Evolutionary conservation across 1,284 basidiomycete genomes (phyloP).

Genomic region (Gymnopus androsaceus): DNA sequence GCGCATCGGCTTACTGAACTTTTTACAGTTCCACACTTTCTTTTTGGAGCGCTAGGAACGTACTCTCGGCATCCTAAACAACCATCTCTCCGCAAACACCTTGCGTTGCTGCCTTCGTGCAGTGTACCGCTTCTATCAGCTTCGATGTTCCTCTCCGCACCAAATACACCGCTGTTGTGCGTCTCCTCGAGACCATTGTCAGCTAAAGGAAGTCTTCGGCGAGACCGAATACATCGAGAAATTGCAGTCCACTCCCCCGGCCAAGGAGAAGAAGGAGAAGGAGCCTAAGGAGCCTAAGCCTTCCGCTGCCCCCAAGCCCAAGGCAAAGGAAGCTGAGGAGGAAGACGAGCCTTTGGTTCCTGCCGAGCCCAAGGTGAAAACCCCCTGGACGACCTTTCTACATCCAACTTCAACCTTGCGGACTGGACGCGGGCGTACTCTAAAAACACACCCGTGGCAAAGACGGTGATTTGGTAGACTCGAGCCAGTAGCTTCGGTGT

Average conservation of each 20-base stretch:
- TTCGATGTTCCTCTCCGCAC: constrained; percentile 68
- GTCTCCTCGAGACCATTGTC: constrained; percentile 82
- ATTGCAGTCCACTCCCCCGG: constrained; percentile 74
- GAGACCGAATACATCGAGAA: constrained; percentile 69
- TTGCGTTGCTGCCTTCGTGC: constrained; percentile 68
- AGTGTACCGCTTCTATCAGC: constrained; percentile 48
- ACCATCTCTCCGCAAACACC: constrained; percentile 78
- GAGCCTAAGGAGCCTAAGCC: constrained; percentile 44
- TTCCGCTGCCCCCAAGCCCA: constrained; percentile 57
- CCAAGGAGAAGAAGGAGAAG: constrained; percentile 61
- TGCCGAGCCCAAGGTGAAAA: constrained; percentile 75
- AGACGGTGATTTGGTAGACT: constrained; percentile 68
- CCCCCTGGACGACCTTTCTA: constrained; percentile 90
- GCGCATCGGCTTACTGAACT: background rate
- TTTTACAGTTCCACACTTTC: constrained; percentile 54
- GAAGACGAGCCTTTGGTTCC: constrained; percentile 51
- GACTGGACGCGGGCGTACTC: constrained; percentile 99
- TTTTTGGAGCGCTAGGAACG: constrained; percentile 56
- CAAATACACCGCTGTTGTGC: constrained; percentile 77
- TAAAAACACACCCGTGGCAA: constrained; percentile 90
- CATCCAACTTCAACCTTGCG: constrained; percentile 92
- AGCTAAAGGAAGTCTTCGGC: constrained; percentile 75
- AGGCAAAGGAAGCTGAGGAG: constrained; percentile 53
- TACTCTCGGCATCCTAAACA: constrained; percentile 69
- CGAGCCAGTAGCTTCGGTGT: no score